These are phyloP conservation scores for Sarocladium strictum DNA, from an alignment of 2,329 filamentous ascomycete species.

Conservation along the genomic window DNA sequence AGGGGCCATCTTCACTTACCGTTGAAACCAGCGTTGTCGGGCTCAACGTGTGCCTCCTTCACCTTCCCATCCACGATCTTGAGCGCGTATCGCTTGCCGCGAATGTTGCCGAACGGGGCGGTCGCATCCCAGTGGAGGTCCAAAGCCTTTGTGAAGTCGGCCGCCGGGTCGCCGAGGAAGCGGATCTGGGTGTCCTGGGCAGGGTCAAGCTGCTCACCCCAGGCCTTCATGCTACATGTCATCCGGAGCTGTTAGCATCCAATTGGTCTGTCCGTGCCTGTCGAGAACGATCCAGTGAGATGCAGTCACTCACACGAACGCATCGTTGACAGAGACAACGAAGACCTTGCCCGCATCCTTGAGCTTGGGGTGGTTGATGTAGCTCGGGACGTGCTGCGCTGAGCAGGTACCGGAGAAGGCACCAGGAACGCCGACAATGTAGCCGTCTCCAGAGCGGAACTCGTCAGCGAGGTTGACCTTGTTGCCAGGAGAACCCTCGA, in stretches of 20 bases:
- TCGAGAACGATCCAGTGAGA: neutral
- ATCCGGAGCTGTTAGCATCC: neutral
- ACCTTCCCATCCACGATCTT: conserved; percentile 82
- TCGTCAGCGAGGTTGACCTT: conserved; percentile 83
- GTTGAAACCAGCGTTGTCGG: conserved; percentile 77
- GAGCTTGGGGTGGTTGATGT: conserved; percentile 72
- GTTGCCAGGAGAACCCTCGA: conserved; percentile 83
- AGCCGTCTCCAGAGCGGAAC: conserved; percentile 62
- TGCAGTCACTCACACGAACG: conserved; percentile 68
- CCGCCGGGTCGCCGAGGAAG: conserved; percentile 78
- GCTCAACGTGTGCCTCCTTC: conserved; percentile 74
- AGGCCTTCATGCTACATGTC: conserved; percentile 73
- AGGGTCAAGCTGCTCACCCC: conserved; percentile 73
- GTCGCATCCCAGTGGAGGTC: conserved; percentile 75
- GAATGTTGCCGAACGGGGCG: conserved; percentile 72
- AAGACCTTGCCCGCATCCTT: conserved; percentile 80
- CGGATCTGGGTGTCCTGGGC: conserved; percentile 73
- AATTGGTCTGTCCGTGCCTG: too few species aligned
- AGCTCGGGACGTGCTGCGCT: conserved; percentile 72
- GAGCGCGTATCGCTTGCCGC: conserved; percentile 84
- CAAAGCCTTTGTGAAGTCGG: conserved; percentile 74
- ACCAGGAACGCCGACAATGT: conserved; percentile 81
- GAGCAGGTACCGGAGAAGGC: conserved; percentile 62
- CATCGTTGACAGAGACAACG: conserved; percentile 88
- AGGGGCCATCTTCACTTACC: conserved; percentile 43